Evolutionary conservation across 129 eudicot species (phyloP).

Genomic region (Solidago caesia): DNA sequence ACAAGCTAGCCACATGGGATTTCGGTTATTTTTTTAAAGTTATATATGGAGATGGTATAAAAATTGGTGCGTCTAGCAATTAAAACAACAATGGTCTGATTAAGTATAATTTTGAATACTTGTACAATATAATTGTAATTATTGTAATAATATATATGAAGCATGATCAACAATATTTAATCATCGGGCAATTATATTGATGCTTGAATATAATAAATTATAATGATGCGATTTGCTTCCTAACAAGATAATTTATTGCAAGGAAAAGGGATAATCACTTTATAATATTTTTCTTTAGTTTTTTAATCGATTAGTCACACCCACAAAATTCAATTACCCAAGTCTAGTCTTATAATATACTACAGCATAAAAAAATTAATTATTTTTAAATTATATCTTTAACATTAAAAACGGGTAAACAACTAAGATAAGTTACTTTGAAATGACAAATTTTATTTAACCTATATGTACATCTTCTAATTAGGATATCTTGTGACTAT

Average conservation of each 20-base stretch:
- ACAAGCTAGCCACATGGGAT: too few species aligned
- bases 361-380: too few species aligned
- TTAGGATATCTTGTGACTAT: too few species aligned
- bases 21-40: too few species aligned
- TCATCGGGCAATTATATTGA: background rate
- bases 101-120: background rate
- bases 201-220: background rate
- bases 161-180: background rate
- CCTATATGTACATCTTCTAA: too few species aligned
- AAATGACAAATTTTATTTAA: too few species aligned
- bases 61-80: background rate
- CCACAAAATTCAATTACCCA: background rate
- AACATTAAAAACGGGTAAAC: too few species aligned
- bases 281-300: background rate
- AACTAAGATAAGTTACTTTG: too few species aligned
- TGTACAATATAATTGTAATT: background rate
- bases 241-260: background rate
- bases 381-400: too few species aligned
- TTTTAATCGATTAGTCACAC: background rate
- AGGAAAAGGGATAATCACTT: background rate
- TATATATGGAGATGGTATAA: background rate
- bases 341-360: too few species aligned
- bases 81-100: background rate
- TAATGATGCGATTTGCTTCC: constrained; percentile 5
- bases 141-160: constrained; percentile 11